Evolutionary conservation across 2,329 filamentous ascomycete genomes (phyloP).

Genomic region (Fusarium subglutinans): DNA sequence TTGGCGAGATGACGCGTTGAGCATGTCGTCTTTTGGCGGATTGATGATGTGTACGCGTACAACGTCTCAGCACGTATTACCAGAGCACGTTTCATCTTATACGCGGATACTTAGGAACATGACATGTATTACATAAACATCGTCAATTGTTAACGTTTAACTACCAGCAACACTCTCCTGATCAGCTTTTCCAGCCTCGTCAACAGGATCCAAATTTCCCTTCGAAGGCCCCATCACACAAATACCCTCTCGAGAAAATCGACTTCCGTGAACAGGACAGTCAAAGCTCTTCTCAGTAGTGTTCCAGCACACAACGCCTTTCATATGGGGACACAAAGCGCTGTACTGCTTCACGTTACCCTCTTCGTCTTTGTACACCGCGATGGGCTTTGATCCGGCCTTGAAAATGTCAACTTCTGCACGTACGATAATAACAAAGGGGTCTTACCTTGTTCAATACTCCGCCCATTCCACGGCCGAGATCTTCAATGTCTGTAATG

Average conservation of each 20-base stretch:
- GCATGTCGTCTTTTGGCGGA: neutral
- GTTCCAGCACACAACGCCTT: constrained; percentile 67
- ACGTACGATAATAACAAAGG: rapidly evolving
- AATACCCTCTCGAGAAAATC: constrained; percentile 42
- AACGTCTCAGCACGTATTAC: neutral
- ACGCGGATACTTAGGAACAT: rapidly evolving
- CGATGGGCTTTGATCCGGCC: constrained; percentile 54
- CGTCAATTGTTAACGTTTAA: neutral
- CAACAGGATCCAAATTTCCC: constrained; percentile 3
- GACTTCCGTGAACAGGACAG: constrained; percentile 59
- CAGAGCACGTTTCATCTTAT: neutral
- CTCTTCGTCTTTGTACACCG: constrained; percentile 65
- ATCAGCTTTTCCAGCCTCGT: constrained; percentile 2
- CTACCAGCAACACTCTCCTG: constrained; percentile 10
- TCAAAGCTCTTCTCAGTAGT: constrained; percentile 62
- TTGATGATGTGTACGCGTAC: constrained; percentile 24
- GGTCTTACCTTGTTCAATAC: constrained; percentile 60
- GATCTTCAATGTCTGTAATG: constrained; percentile 65
- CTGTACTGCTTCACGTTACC: constrained; percentile 61
- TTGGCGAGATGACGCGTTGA: constrained; percentile 23
- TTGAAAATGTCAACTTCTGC: neutral
- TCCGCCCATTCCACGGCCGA: constrained; percentile 59
- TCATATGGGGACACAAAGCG: constrained; percentile 65
- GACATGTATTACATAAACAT: neutral
- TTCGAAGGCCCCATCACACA: constrained; percentile 30